phyloP scores from a whole-genome alignment of 139 green algal species.

The Chlamydomonas schloesseri region DNA sequence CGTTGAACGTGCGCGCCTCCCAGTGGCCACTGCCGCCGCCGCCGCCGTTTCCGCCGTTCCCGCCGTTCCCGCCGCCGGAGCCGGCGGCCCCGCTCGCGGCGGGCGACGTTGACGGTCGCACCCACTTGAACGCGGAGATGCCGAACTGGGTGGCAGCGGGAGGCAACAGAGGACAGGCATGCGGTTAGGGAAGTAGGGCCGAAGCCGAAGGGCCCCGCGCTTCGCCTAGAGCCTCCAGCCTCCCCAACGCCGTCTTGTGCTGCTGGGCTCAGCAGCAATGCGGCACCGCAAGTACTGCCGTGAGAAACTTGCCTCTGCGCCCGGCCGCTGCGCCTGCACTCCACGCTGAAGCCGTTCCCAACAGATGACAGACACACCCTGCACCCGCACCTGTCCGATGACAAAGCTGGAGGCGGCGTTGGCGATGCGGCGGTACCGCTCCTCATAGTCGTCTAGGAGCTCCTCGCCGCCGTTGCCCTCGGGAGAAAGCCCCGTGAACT shows the following conservation, averaged over 20 bases:
- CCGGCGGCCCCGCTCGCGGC: too few relatives aligned
- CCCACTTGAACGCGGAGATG: constrained; percentile 65
- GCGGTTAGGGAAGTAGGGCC: not conserved
- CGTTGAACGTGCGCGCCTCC: constrained; percentile 80
- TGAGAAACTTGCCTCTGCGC: too few relatives aligned
- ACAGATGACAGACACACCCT: too few relatives aligned
- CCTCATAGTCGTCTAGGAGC: constrained; percentile 54
- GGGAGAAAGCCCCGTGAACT: constrained; percentile 75
- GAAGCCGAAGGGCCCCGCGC: too few relatives aligned
- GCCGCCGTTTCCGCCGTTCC: not conserved
- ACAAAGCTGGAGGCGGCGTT: constrained; percentile 59
- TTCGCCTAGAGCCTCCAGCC: too few relatives aligned
- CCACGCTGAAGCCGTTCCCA: too few relatives aligned
- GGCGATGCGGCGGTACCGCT: constrained; percentile 28
- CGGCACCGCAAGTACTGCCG: too few relatives aligned
- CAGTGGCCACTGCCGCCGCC: not conserved
- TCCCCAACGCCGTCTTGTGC: too few relatives aligned
- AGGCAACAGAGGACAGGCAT: too few relatives aligned
- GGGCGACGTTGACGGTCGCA: too few relatives aligned
- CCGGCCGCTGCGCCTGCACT: too few relatives aligned
- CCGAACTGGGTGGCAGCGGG: constrained; percentile 10
- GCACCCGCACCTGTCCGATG: constrained; percentile 76
- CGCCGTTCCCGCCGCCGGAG: constrained; percentile 1
- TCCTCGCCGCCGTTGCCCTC: constrained; percentile 11
- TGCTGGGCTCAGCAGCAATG: too few relatives aligned